These are phyloP conservation scores for Boletus sensibilis DNA, from an alignment of 768 basidiomycete species.

Conservation along the genomic window DNA sequence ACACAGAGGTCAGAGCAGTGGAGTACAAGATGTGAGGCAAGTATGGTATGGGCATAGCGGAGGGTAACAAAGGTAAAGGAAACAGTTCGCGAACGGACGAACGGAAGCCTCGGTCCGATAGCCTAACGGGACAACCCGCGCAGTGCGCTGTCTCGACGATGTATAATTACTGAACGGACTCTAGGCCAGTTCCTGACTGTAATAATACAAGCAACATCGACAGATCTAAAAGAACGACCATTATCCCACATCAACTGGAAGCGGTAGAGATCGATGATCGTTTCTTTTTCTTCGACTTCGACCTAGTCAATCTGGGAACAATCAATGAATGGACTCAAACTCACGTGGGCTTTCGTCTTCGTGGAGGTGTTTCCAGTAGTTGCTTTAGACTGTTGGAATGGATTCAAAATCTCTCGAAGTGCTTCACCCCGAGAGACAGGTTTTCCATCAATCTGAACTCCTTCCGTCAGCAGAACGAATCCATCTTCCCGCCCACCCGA, in stretches of 20 bases:
- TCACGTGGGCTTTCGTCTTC: slow-evolving; percentile 18
- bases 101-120: background rate
- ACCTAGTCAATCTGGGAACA: slow-evolving; percentile 5
- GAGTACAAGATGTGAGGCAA: slow-evolving; percentile 66
- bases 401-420: slow-evolving; percentile 22
- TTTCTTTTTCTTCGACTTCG: slow-evolving; percentile 21
- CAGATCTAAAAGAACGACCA: background rate
- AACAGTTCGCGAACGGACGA: background rate
- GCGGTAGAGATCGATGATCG: background rate
- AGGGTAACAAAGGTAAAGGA: background rate
- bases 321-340: background rate
- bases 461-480: slow-evolving; percentile 24
- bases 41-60: slow-evolving; percentile 39
- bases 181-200: background rate
- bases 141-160: background rate
- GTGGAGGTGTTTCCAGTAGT: background rate
- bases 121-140: background rate
- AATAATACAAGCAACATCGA: background rate
- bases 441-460: slow-evolving; percentile 27
- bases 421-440: slow-evolving; percentile 19
- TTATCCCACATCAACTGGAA: slow-evolving; percentile 6
- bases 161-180: background rate
- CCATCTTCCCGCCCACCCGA: slow-evolving; percentile 15
- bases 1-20: slow-evolving; percentile 61
- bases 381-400: slow-evolving; percentile 8